Conservation (phyloP, 2,329 filamentous ascomycete genomes). For the Aspergillus fischeri region DNA sequence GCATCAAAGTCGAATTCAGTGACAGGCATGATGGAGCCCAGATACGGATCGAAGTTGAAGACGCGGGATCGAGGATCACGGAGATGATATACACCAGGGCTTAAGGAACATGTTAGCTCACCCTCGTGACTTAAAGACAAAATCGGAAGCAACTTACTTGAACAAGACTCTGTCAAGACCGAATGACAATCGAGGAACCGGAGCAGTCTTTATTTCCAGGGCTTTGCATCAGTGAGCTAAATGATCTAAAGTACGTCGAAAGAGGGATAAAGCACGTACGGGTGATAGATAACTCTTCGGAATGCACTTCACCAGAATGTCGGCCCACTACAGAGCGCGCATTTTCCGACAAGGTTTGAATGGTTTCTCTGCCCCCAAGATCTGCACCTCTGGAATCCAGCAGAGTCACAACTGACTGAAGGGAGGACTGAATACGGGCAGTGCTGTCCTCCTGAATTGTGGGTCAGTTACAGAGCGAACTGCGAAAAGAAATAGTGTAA, state of each 20-base stretch:
- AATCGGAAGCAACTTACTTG: conserved; percentile 52
- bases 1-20: conserved; percentile 88
- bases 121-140: not conserved
- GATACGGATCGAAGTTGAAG: conserved; percentile 95
- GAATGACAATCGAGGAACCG: conserved; percentile 63
- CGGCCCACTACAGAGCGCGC: conserved; percentile 8
- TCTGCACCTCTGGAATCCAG: not conserved
- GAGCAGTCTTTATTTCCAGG: conserved; percentile 43
- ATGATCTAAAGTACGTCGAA: not conserved
- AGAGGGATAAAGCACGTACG: conserved; percentile 9
- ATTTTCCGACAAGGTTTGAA: conserved; percentile 10
- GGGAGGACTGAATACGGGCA: conserved; percentile 4
- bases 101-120: conserved; percentile 18
- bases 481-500: not conserved
- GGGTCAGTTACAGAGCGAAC: not conserved
- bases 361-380: conserved; percentile 1
- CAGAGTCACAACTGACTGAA: conserved; percentile 1
- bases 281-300: conserved; percentile 4
- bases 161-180: conserved; percentile 88
- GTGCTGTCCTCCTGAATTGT: not conserved
- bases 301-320: conserved; percentile 1
- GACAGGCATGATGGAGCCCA: conserved; percentile 89
- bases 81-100: conserved; percentile 80
- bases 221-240: conserved; percentile 20
- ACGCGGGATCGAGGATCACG: conserved; percentile 84